Conservation (phyloP, 352 stramenopile genomes). For the Globisporangium megalacanthum region DNA sequence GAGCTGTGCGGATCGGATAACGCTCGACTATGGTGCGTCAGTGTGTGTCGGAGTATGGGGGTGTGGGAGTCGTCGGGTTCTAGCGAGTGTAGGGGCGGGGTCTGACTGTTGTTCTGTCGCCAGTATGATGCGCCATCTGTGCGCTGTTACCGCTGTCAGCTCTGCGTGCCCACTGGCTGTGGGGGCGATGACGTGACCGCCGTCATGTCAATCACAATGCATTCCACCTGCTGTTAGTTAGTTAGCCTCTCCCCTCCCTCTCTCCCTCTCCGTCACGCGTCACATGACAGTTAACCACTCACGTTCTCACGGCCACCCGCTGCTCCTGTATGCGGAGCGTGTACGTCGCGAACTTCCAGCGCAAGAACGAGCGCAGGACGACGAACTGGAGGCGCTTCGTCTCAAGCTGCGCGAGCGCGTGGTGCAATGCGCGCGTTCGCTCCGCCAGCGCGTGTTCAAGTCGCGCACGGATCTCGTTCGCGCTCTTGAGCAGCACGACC, state of each 20-base stretch:
- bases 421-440: slow-evolving; percentile 16
- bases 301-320: not conserved
- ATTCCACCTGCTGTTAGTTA: not conserved
- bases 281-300: not conserved
- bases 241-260: no score
- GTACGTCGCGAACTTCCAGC: slow-evolving; percentile 29
- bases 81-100: no score
- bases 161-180: no score
- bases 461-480: slow-evolving; percentile 24
- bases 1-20: slow-evolving; percentile 51
- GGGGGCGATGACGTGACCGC: no score
- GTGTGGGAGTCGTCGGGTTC: not conserved
- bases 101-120: no score
- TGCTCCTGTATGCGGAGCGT: slow-evolving; percentile 11
- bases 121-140: no score
- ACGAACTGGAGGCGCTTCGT: slow-evolving; percentile 30
- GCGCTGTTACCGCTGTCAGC: no score
- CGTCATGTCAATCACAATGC: not conserved
- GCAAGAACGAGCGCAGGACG: slow-evolving; percentile 32
- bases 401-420: slow-evolving; percentile 17
- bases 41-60: not conserved
- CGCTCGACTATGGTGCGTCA: slow-evolving; percentile 47
- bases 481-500: slow-evolving; percentile 32
- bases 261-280: no score
- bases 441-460: slow-evolving; percentile 24